Evolutionary conservation across 208 protist genomes (phyloP).

Genomic region (Crithidia expoeki): DNA sequence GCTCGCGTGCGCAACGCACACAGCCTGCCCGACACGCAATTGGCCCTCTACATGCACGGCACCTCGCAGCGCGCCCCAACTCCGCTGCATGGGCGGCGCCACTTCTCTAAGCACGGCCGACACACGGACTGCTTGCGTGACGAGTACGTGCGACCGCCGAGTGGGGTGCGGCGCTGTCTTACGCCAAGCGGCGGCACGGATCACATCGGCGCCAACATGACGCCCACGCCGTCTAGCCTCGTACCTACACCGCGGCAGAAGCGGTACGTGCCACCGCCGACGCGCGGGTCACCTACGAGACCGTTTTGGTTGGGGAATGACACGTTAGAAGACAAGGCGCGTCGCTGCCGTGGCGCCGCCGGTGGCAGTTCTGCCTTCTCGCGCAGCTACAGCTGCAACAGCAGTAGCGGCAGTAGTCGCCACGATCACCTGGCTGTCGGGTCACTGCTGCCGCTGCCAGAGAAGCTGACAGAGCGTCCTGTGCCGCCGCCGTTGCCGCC

Average conservation of each 20-base stretch:
- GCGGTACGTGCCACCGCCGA: constrained; percentile 38
- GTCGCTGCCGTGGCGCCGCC: not conserved
- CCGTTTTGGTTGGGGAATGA: constrained; percentile 34
- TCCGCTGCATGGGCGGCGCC: constrained; percentile 36
- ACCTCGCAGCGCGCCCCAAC: constrained; percentile 14
- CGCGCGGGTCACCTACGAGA: constrained; percentile 7
- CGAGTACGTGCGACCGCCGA: constrained; percentile 10
- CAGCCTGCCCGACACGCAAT: constrained; percentile 62
- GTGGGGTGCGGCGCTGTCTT: constrained; percentile 14
- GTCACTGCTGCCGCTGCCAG: constrained; percentile 53
- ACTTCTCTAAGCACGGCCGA: constrained; percentile 25
- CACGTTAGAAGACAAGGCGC: not conserved
- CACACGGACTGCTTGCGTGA: constrained; percentile 19
- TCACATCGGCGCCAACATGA: constrained; percentile 45
- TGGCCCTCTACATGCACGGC: constrained; percentile 53
- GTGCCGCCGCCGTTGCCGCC: constrained; percentile 59
- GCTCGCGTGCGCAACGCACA: constrained; percentile 39
- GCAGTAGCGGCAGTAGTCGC: constrained; percentile 16
- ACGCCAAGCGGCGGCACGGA: constrained; percentile 19
- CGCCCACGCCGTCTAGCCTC: constrained; percentile 11
- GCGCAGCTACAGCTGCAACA: constrained; percentile 1
- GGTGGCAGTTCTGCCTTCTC: constrained; percentile 8
- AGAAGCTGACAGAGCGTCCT: constrained; percentile 38
- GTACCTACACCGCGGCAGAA: constrained; percentile 33
- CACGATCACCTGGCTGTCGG: constrained; percentile 48